Evolutionary conservation across 2,329 filamentous ascomycete genomes (phyloP).

Genomic region (Graphilbum sp.): DNA sequence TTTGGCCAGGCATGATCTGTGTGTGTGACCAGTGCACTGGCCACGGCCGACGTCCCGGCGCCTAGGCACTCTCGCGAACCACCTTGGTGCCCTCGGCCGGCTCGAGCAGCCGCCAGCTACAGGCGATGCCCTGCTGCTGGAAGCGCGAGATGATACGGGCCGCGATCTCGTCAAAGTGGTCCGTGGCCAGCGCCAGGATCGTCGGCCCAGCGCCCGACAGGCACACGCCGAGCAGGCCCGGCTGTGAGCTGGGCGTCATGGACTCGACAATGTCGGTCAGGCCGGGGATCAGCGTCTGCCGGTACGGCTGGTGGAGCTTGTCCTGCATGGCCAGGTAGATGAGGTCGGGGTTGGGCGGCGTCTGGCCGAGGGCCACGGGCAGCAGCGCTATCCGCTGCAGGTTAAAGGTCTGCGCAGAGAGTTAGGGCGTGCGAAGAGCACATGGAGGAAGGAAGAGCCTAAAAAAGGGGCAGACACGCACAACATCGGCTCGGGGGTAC

Average conservation of each 20-base stretch:
- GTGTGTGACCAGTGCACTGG: too few species aligned
- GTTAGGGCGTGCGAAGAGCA: background rate
- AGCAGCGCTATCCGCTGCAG: constrained; percentile 84
- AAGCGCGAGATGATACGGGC: constrained; percentile 61
- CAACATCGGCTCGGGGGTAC: constrained; percentile 71
- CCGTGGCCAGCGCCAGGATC: constrained; percentile 65
- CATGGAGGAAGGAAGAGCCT: background rate
- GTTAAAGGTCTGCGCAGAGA: constrained; percentile 62
- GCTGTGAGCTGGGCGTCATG: constrained; percentile 74
- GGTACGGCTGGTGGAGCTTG: constrained; percentile 93
- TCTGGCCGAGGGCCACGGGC: constrained; percentile 75
- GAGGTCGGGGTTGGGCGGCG: constrained; percentile 78
- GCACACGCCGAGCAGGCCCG: constrained; percentile 83
- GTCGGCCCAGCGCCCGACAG: constrained; percentile 90
- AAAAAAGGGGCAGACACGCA: constrained; percentile 27
- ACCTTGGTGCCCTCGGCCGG: constrained; percentile 58
- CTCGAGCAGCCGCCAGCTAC: constrained; percentile 75
- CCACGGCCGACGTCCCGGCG: too few species aligned
- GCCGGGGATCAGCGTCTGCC: constrained; percentile 79
- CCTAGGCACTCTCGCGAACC: constrained; percentile 15
- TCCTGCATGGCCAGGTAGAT: constrained; percentile 99
- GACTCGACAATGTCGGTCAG: constrained; percentile 80
- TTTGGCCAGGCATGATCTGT: too few species aligned
- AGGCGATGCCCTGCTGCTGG: constrained; percentile 55
- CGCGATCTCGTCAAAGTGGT: constrained; percentile 79